A percentile compares a stretch with the other conserved stretches of the same genome.
phyloP scores from a whole-genome alignment of 1,284 basidiomycete species.

The Rhodotorula sp. region DNA sequence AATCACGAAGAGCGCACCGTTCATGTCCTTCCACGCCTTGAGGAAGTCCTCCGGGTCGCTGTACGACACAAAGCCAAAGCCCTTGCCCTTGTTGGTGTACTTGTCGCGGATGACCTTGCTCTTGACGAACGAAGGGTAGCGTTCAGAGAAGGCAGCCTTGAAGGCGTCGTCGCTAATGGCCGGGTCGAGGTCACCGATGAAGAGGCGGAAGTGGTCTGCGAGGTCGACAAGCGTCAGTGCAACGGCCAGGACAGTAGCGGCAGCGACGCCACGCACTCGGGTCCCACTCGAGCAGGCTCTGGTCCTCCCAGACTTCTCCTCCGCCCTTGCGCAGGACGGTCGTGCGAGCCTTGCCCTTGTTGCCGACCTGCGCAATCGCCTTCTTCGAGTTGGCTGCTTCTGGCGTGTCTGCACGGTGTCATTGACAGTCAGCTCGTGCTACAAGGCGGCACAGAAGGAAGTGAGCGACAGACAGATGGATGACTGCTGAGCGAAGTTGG shows the following conservation, averaged over 20 bases:
- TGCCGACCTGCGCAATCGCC: conserved; percentile 48
- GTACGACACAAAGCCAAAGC: conserved; percentile 94
- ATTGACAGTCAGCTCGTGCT: not conserved
- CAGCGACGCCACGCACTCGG: conserved; percentile 65
- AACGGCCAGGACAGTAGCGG: not conserved
- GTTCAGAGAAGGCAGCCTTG: conserved; percentile 55
- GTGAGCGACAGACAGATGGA: conserved; percentile 25
- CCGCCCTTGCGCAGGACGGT: conserved; percentile 93
- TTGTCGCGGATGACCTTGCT: conserved; percentile 92
- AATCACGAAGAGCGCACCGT: conserved; percentile 62
- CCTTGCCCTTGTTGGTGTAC: conserved; percentile 72
- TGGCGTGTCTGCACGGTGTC: conserved; percentile 31
- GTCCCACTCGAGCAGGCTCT: conserved; percentile 96
- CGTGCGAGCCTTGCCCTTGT: conserved; percentile 88
- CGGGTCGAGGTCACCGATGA: conserved; percentile 97
- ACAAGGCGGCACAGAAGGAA: not conserved
- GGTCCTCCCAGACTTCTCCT: conserved; percentile 97
- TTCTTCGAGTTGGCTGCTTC: conserved; percentile 32
- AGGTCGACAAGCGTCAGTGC: conserved; percentile 22
- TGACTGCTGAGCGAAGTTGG: conserved; percentile 36
- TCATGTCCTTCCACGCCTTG: conserved; percentile 99
- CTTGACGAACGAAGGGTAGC: conserved; percentile 89
- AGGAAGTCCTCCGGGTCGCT: conserved; percentile 98
- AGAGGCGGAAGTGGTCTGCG: conserved; percentile 92
- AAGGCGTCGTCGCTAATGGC: conserved; percentile 98